Percentiles rank a stretch among this genome's conserved stretches.
Evolutionary conservation across 768 basidiomycete genomes (phyloP).

Genomic region (Vararia minispora): DNA sequence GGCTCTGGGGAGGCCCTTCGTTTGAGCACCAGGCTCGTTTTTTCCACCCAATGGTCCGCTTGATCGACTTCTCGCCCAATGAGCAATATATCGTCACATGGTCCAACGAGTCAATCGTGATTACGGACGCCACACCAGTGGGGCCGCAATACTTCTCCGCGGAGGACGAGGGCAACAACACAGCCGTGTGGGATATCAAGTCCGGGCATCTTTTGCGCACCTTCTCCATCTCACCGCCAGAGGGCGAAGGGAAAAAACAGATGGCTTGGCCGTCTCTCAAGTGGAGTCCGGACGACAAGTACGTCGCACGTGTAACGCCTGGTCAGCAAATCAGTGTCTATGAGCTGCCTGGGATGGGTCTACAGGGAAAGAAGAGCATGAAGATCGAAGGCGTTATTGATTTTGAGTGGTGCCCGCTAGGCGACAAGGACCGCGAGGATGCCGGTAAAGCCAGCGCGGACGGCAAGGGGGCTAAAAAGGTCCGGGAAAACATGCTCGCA

Average conservation of each 20-base stretch:
- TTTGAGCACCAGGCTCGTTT: conserved; percentile 87
- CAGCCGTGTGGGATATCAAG: conserved; percentile 98
- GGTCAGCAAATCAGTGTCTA: conserved; percentile 95
- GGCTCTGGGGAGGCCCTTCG: conserved; percentile 88
- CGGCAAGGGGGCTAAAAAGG: conserved; percentile 46
- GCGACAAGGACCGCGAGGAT: conserved; percentile 81
- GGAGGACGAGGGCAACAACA: conserved; percentile 92
- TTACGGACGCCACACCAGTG: conserved; percentile 69
- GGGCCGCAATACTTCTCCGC: conserved; percentile 81
- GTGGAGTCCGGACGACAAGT: conserved; percentile 97
- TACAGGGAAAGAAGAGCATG: conserved; percentile 92
- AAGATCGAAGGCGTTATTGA: conserved; percentile 97
- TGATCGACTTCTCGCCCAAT: conserved; percentile 95
- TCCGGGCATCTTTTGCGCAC: conserved; percentile 87
- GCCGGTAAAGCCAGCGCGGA: conserved; percentile 34
- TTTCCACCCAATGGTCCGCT: conserved; percentile 89
- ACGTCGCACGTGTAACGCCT: conserved; percentile 78
- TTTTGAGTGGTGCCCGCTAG: conserved; percentile 96
- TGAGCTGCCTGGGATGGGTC: conserved; percentile 87
- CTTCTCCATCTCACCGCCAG: conserved; percentile 58
- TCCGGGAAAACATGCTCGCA: conserved; percentile 83
- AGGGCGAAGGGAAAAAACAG: conserved; percentile 67
- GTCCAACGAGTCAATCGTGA: conserved; percentile 88
- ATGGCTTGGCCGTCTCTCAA: conserved; percentile 94
- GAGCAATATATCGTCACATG: conserved; percentile 96